A percentile compares a stretch with the other conserved stretches of the same genome.
These are phyloP conservation scores for Xylaria flabelliformis DNA, from an alignment of 495 filamentous ascomycete species.

Conservation along the genomic window DNA sequence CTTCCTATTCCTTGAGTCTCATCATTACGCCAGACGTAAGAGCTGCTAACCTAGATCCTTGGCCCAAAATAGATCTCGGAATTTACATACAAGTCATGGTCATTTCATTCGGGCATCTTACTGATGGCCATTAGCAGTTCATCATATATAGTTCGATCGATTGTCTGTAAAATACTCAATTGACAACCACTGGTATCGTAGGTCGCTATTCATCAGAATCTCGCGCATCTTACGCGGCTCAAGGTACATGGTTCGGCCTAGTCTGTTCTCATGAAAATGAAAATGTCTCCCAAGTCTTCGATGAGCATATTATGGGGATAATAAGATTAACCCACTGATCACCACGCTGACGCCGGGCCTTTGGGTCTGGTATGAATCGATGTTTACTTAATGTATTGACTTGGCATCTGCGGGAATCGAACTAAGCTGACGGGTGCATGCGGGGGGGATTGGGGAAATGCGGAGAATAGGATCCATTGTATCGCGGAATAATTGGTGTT, in stretches of 20 bases:
- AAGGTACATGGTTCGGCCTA: neutral
- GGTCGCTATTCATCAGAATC: neutral
- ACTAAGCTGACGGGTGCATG: neutral
- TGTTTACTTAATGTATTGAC: slow-evolving; percentile 1
- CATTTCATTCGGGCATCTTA: neutral
- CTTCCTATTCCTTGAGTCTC: neutral
- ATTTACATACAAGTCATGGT: neutral
- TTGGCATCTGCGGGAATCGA: neutral
- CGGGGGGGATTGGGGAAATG: slow-evolving; percentile 23
- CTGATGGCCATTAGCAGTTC: neutral
- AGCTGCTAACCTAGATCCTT: neutral
- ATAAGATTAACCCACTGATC: neutral
- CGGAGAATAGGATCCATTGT: slow-evolving; percentile 4
- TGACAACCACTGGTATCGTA: neutral
- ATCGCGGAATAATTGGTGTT: slow-evolving; percentile 16
- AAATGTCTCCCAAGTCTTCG: neutral
- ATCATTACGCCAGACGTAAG: neutral
- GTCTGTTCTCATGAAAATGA: neutral
- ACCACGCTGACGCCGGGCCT: neutral
- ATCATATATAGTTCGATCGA: neutral
- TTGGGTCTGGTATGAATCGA: neutral
- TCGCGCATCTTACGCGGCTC: neutral
- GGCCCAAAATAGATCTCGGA: neutral
- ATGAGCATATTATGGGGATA: neutral
- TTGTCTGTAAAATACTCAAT: neutral